Evolutionary conservation across 257 asterid species (phyloP), one percentile per base, ranked within the genome.

Genomic region (Solanum pinnatisectum): DNA sequence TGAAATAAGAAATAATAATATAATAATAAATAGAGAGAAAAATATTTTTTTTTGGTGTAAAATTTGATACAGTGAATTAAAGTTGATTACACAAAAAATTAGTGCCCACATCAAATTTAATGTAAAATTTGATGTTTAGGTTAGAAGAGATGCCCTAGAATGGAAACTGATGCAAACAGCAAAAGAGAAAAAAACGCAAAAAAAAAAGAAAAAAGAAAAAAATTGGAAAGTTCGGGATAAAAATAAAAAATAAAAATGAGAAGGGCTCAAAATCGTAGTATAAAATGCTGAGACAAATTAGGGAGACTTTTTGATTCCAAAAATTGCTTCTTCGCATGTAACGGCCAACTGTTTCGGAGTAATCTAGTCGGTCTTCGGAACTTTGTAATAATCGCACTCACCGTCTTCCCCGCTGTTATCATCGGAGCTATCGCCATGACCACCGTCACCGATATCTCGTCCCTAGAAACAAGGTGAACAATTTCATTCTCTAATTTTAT

Each of bases 381-480:
- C 33, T 37, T 37, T 22, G 83, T 22, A 22, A 13, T 22, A 37
- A 23, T 74, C 83, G 49, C 9, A 73, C 30, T 20, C 46, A 33
- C 44, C 27, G 32, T 73, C 46, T 35, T 76, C 83, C 27, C 14
- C 25, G 25, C 42, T 71, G 42, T 33, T 71, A 71, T 33, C 49
- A 20, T 73, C 82, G 40, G 35, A 84, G 88, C 74, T 89, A 52
- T 88, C 87, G 89, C 91, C 88, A 92, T 94, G 98, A 89, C 93
- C 60, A 88, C 92, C 84, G 95, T 91, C n/a, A 90, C 94, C 91
- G 89, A 89, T 88, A 90, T 81, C 85, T 18, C 85, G 18, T 81
- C 95, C 91, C 89, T 96, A 89, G 94, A 93, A 92, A 91, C 90
- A 85, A 89, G 96, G 98, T 96, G 37, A 84, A 20, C 73, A 23